Percentiles rank a stretch among this genome's conserved stretches.
Conservation (phyloP, 495 filamentous ascomycete genomes). For the Pseudoneurospora amorphoporcata region DNA sequence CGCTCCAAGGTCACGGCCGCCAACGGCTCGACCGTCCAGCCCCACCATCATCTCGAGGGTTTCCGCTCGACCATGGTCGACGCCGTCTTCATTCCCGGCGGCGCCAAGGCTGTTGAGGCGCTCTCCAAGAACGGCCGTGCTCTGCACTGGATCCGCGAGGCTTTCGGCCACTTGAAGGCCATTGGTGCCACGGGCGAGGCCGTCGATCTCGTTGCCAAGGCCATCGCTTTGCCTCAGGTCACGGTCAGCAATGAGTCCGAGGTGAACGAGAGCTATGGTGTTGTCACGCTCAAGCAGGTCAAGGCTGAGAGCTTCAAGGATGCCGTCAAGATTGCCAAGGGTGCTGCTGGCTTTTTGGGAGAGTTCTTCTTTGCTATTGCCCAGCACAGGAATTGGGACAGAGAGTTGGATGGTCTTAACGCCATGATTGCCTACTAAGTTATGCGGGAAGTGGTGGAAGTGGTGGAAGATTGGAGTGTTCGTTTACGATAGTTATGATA, state of each 20-base stretch:
- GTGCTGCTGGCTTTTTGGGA: constrained; percentile 52
- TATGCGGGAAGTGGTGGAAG: background rate
- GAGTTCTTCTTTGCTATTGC: constrained; percentile 55
- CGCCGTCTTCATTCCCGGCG: constrained; percentile 70
- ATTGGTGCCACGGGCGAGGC: constrained; percentile 66
- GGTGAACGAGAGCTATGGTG: constrained; percentile 57
- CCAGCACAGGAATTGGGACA: constrained; percentile 57
- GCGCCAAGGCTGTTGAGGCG: constrained; percentile 45
- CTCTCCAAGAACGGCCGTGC: constrained; percentile 66
- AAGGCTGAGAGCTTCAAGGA: constrained; percentile 45
- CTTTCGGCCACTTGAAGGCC: constrained; percentile 70
- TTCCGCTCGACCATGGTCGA: constrained; percentile 84
- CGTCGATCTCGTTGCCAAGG: constrained; percentile 51
- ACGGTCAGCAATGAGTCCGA: constrained; percentile 35
- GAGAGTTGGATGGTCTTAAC: constrained; percentile 61
- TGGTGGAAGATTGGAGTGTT: background rate
- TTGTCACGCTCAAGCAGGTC: constrained; percentile 48
- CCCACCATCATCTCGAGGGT: constrained; percentile 75
- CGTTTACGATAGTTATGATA: background rate
- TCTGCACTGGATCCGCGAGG: constrained; percentile 74
- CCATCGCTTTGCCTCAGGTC: constrained; percentile 47
- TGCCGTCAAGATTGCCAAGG: constrained; percentile 47
- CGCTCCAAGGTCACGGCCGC: constrained; percentile 51
- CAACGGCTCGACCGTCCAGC: constrained; percentile 46
- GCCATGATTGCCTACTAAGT: constrained; percentile 33